phyloP scores from a whole-genome alignment of 345 rosid species.

The Stellera chamaejasme region DNA sequence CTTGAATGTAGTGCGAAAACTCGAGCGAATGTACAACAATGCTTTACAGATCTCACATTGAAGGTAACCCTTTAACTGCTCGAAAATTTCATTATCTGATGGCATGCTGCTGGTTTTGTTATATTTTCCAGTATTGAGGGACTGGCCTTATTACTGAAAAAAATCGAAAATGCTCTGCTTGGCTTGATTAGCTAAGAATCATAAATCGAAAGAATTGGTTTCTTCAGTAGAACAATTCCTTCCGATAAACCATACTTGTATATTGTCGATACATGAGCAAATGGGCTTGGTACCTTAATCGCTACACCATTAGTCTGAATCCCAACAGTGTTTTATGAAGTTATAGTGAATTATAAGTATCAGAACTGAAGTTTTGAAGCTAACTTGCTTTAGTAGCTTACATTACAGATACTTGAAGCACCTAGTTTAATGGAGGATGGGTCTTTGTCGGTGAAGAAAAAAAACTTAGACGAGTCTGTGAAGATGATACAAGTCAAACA shows the following conservation, averaged over 20 bases:
- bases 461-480: constrained; percentile 39
- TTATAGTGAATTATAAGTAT: no score
- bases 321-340: not conserved
- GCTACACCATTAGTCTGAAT: not conserved
- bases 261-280: no score
- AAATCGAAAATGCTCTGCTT: no score
- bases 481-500: constrained; percentile 32
- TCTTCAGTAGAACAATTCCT: no score
- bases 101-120: not conserved
- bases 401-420: constrained; percentile 64
- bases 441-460: constrained; percentile 47
- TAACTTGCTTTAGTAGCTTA: constrained; percentile 12
- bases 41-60: constrained; percentile 57
- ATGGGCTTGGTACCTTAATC: not conserved
- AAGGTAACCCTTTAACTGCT: constrained; percentile 37
- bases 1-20: constrained; percentile 86
- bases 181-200: no score
- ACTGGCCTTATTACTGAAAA: not conserved
- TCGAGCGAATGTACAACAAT: constrained; percentile 53
- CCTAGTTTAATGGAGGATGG: constrained; percentile 79
- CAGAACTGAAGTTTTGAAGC: not conserved
- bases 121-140: not conserved
- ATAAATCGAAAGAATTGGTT: no score
- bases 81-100: not conserved
- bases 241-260: no score